A percentile compares a stretch with the other conserved stretches of the same genome.
phyloP scores from a whole-genome alignment of 2,329 filamentous ascomycete species.

The Teratosphaeria nubilosa region DNA sequence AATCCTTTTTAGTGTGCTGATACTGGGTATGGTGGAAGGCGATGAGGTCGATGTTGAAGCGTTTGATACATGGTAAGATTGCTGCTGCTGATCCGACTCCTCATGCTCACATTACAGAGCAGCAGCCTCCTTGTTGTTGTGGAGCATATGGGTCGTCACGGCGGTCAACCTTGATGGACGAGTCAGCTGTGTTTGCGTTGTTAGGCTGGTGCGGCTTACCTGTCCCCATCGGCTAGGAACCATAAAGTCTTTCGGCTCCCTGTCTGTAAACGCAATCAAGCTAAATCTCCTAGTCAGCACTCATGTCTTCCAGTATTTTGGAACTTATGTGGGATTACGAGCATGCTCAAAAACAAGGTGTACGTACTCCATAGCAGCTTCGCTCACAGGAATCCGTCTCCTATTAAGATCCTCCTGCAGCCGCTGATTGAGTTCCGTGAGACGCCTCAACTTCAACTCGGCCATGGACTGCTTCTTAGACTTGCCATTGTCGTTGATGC shows the following conservation, averaged over 20 bases:
- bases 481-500: constrained; percentile 55
- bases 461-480: constrained; percentile 99
- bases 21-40: background rate
- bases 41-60: background rate
- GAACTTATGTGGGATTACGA: background rate
- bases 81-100: background rate
- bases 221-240: constrained; percentile 93
- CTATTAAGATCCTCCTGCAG: constrained; percentile 92
- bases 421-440: constrained; percentile 94
- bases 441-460: constrained; percentile 87
- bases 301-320: background rate
- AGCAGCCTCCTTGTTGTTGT: constrained; percentile 87
- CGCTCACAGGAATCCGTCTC: constrained; percentile 89
- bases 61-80: background rate
- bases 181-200: background rate
- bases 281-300: constrained; percentile 38
- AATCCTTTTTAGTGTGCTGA: background rate
- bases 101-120: constrained; percentile 70
- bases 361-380: constrained; percentile 57
- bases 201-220: constrained; percentile 31
- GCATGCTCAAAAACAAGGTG: background rate
- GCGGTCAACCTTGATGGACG: background rate
- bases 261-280: constrained; percentile 96
- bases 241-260: constrained; percentile 93
- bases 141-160: constrained; percentile 95